Percentiles rank a stretch among this genome's conserved stretches.
phyloP scores from a whole-genome alignment of 495 filamentous ascomycete genomes.

The Penicillium maclennaniae region DNA sequence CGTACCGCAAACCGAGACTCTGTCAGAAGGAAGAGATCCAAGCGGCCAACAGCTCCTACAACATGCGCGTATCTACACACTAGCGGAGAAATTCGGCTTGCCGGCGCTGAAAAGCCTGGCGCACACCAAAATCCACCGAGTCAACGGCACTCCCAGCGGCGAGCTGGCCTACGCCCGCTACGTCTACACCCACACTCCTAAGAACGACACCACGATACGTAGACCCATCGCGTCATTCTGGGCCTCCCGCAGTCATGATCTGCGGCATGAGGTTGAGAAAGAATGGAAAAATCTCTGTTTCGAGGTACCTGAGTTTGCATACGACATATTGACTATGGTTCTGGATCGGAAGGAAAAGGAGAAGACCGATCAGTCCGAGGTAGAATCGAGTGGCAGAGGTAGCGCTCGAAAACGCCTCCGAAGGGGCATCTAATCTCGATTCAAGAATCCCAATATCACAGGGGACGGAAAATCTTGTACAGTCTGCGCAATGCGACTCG shows the following conservation, averaged over 20 bases:
- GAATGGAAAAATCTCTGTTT: slow-evolving; percentile 79
- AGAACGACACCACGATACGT: slow-evolving; percentile 68
- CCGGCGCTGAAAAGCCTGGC: slow-evolving; percentile 71
- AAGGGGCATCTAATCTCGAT: slow-evolving; percentile 16
- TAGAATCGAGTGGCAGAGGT: slow-evolving; percentile 26
- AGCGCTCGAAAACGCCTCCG: slow-evolving; percentile 33
- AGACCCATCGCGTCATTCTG: slow-evolving; percentile 87
- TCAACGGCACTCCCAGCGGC: slow-evolving; percentile 77
- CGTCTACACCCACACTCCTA: slow-evolving; percentile 72
- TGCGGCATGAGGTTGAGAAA: slow-evolving; percentile 78
- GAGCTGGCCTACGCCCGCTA: slow-evolving; percentile 88
- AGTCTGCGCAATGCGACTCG: not conserved
- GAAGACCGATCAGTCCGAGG: slow-evolving; percentile 17
- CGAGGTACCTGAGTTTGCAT: slow-evolving; percentile 85
- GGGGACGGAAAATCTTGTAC: not conserved
- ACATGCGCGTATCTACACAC: slow-evolving; percentile 84
- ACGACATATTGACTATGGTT: slow-evolving; percentile 75
- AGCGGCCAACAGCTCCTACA: slow-evolving; percentile 73
- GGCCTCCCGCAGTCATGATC: slow-evolving; percentile 73
- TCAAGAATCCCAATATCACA: not conserved
- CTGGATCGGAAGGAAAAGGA: slow-evolving; percentile 63
- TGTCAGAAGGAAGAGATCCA: slow-evolving; percentile 60
- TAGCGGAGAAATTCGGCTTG: slow-evolving; percentile 75
- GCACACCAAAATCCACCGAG: slow-evolving; percentile 83
- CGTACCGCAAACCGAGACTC: slow-evolving; percentile 56